Evolutionary conservation across 2,329 filamentous ascomycete species (phyloP), one percentile per base, ranked within the genome.

Genomic region (Exophiala xenobiotica): DNA sequence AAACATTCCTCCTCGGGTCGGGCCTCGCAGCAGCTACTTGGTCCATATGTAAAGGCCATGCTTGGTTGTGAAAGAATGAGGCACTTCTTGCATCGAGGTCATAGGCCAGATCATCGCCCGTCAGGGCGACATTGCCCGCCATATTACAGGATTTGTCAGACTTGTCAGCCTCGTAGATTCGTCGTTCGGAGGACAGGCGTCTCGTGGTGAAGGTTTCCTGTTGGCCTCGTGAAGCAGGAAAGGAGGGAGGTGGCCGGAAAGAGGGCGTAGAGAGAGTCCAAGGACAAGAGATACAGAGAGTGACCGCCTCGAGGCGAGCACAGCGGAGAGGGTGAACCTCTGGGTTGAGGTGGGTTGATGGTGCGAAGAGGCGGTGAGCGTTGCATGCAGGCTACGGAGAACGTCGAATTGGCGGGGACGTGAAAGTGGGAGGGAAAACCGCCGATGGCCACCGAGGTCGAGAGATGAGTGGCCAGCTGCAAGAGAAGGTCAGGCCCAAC

Each of bases 1-100:
- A 69, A 50, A 72, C 67, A 60, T 71, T 67, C 58, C 71, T 69
- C 53, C 62, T 64, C 38, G 64, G 65, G 35, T 67, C 60, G 58
- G 65, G 65, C 46, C 66, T 65, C 46, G 66, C 50, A 38, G 49
- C 49, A 49, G 53, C 58, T 56, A 67, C 63, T 41, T 73, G 69
- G 56, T 73, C 69, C 54, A 74, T 66, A 43, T 69, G 57, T 46
- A 74, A 65, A 45, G 72, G 67, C 73, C 73, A 76, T 57, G 67
- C 63, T 56, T 68, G 63, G 58, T 68, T 64, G 53, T 70, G 67
- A 54, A 71, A 66, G 64, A 74, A 77, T 24, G 60, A 60, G 46
- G 60, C 35, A 42, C 61, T 67, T 67, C 73, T 71, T 51, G 72
- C 69, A 62, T 76, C 73, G 56, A 74, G 74, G 49, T 76, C 74